Conservation (phyloP, 2,329 filamentous ascomycete species). For the Claviceps cyperi region DNA sequence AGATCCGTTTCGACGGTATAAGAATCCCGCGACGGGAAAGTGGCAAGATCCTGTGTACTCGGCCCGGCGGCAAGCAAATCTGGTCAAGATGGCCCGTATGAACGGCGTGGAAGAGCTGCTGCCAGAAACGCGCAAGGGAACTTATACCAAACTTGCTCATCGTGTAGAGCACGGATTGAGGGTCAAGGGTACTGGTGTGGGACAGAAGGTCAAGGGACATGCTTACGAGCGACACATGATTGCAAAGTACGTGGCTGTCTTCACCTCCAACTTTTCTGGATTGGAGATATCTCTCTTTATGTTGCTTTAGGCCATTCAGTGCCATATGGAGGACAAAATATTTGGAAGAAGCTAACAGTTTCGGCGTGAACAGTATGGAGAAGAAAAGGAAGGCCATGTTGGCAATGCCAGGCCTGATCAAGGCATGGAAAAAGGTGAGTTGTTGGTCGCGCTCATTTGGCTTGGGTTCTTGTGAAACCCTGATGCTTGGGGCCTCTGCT, state of each 20-base stretch:
- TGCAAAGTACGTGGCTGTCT: slow-evolving; percentile 39
- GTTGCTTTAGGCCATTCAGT: background rate
- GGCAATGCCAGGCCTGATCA: slow-evolving; percentile 84
- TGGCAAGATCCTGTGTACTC: slow-evolving; percentile 79
- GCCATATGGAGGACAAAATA: background rate
- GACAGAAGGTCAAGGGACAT: slow-evolving; percentile 90
- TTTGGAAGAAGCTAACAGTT: slow-evolving; percentile 5
- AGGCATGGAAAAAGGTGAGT: slow-evolving; percentile 81
- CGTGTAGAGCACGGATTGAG: slow-evolving; percentile 66
- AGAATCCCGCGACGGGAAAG: slow-evolving; percentile 62
- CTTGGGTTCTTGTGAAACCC: too few relatives aligned
- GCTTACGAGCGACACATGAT: slow-evolving; percentile 78
- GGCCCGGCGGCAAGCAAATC: slow-evolving; percentile 73
- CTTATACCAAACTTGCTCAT: slow-evolving; percentile 51
- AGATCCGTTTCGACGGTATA: slow-evolving; percentile 72
- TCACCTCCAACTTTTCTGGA: too few relatives aligned
- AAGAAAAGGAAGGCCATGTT: slow-evolving; percentile 84
- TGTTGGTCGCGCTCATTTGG: background rate
- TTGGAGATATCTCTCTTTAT: background rate
- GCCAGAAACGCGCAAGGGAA: slow-evolving; percentile 62
- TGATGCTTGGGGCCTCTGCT: slow-evolving; percentile 11
- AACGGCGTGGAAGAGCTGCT: slow-evolving; percentile 71
- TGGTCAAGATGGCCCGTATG: slow-evolving; percentile 70
- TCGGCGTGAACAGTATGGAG: slow-evolving; percentile 47
- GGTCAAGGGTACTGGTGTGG: slow-evolving; percentile 86